Evolutionary conservation across 176 grass and related monocot genomes (phyloP).

Genomic region (Carex littledalei): DNA sequence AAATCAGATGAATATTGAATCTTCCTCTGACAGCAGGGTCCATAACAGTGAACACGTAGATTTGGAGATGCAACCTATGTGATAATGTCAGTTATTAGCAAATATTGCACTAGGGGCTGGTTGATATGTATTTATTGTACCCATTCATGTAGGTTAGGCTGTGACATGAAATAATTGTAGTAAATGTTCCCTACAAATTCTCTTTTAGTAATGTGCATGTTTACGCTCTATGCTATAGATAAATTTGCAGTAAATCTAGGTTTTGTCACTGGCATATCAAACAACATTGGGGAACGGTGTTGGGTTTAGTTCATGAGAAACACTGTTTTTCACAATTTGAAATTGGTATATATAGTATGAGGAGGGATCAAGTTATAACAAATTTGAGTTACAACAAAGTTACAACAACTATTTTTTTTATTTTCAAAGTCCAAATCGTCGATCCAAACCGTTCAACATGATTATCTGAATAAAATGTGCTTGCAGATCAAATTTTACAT

Average conservation of each 20-base stretch:
- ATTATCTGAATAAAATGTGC: no score
- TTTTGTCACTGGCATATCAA: neutral
- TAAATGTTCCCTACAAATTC: neutral
- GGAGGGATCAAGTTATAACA: no score
- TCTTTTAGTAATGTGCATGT: neutral
- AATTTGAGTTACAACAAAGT: no score
- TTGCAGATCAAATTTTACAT: no score
- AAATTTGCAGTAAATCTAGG: neutral
- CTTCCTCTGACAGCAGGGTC: neutral
- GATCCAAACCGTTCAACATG: no score
- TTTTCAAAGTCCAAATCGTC: no score
- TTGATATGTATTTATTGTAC: neutral
- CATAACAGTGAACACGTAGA: constrained; percentile 20
- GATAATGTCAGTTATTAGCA: neutral
- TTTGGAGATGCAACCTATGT: constrained; percentile 32
- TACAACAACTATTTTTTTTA: no score
- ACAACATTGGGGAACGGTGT: neutral
- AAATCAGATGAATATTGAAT: constrained; percentile 3
- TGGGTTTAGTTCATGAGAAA: neutral
- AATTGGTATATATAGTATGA: neutral
- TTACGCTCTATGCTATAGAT: neutral
- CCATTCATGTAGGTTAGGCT: neutral
- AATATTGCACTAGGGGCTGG: neutral
- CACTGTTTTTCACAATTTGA: neutral
- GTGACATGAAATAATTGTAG: neutral